phyloP scores from a whole-genome alignment of 202 grass and related monocot species.

The Schoenoplectus triqueter region DNA sequence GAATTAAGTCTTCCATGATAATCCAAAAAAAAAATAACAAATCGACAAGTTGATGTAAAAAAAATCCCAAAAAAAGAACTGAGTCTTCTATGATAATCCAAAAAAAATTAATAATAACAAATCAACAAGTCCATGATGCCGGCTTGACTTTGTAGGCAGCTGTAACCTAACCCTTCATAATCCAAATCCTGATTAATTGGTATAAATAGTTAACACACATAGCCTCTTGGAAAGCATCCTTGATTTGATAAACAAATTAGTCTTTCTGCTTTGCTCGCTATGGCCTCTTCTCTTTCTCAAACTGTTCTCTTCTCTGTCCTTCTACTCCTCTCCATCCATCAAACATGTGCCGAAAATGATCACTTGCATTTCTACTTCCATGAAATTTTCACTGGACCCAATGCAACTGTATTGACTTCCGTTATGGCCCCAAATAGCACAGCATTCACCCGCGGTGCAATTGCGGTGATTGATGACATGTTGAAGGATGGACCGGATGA shows the following conservation, averaged over 20 bases:
- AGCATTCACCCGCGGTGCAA: not conserved
- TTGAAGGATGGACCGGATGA: slow-evolving; percentile 4
- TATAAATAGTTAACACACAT: not conserved
- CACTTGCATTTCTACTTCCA: slow-evolving; percentile 29
- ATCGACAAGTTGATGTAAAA: too few relatives aligned
- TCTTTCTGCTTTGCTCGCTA: not conserved
- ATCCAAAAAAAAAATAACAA: too few relatives aligned
- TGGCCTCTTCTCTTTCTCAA: slow-evolving; percentile 20
- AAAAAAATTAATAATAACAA: too few relatives aligned
- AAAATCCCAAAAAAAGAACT: too few relatives aligned
- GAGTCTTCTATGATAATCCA: too few relatives aligned
- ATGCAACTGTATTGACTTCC: not conserved
- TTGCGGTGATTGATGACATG: slow-evolving; percentile 6
- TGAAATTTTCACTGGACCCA: slow-evolving; percentile 8
- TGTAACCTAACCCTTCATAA: slow-evolving; percentile 4
- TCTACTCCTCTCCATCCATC: slow-evolving; percentile 16
- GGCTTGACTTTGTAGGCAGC: not conserved
- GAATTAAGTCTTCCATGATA: too few relatives aligned
- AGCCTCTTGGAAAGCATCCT: not conserved
- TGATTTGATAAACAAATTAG: not conserved
- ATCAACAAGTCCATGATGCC: too few relatives aligned
- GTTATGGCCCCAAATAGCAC: not conserved
- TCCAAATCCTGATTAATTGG: not conserved
- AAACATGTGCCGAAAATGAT: not conserved
- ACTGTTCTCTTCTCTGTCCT: not conserved